Evolutionary conservation across 306 rosid genomes (phyloP).

Genomic region (Oemleria cerasiformis): DNA sequence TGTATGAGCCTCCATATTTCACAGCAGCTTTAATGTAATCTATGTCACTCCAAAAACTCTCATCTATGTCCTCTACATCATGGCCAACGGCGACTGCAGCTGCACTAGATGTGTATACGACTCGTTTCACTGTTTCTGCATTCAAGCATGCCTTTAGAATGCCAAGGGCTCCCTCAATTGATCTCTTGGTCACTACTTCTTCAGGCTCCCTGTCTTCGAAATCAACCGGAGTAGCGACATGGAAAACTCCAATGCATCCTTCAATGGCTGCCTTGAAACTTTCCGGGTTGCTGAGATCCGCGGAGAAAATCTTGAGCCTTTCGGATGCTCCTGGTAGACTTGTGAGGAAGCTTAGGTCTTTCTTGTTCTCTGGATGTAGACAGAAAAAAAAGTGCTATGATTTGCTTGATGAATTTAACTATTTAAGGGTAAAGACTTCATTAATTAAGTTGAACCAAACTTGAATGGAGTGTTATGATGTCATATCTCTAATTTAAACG

Average conservation of each 20-base stretch:
- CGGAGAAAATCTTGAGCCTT: slow-evolving; percentile 35
- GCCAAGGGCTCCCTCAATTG: slow-evolving; percentile 50
- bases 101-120: slow-evolving; percentile 62
- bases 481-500: too few species aligned
- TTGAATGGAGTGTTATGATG: too few species aligned
- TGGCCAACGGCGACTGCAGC: slow-evolving; percentile 21
- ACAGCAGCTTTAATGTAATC: slow-evolving; percentile 22
- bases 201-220: slow-evolving; percentile 35
- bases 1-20: slow-evolving; percentile 25
- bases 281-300: slow-evolving; percentile 32
- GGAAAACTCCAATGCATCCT: slow-evolving; percentile 55
- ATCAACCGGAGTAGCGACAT: slow-evolving; percentile 49
- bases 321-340: slow-evolving; percentile 41
- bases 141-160: slow-evolving; percentile 46
- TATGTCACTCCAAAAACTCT: slow-evolving; percentile 48
- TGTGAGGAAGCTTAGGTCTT: slow-evolving; percentile 49
- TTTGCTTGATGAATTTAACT: background rate
- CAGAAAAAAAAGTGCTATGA: background rate
- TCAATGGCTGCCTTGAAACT: slow-evolving; percentile 39
- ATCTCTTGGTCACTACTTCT: slow-evolving; percentile 40
- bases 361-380: slow-evolving; percentile 21
- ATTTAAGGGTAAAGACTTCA: too few species aligned
- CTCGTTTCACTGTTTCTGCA: slow-evolving; percentile 47
- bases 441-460: too few species aligned
- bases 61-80: slow-evolving; percentile 31